Base-by-base conservation (phyloP, 192 early-diverging fungal species). In the Entomortierella beljakovae region DNA sequence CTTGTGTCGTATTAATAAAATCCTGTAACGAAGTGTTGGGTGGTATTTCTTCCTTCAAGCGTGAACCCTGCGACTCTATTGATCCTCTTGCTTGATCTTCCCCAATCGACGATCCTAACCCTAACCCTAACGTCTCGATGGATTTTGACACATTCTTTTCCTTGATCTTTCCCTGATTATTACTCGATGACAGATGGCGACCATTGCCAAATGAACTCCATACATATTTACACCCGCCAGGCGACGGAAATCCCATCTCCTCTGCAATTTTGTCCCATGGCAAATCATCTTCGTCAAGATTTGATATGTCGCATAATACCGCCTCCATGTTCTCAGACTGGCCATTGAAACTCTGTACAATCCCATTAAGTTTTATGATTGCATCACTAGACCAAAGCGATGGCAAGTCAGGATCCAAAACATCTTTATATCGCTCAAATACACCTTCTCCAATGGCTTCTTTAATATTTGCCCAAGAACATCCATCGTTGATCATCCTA, bases 381-480 rank as follows among this genome's bases (percentile, higher is more conserved):
- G 42, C 55, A 9, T 64, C 22, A 9, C 2, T 6, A 5, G 54
- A 59, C 70, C 70, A 72, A 3, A 50, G 42, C 3, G 43, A 34
- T 5, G 29, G 20, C 6, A 72, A 29, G 1, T 48, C 53, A 7
- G 70, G 70, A 28, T 72, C 61, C 26, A 72, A 50, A 16, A 64
- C 29, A n/a, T 16, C 7, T 28, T 72, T 64, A 29, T 72, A 72
- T 8, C 70, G 70, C 31, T 72, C 70, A 72, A 72, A 72, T n/a
- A 56, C 56, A 11, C 43, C 55, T 0, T 40, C 48, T 0, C 46
- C 70, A 5, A 56, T 46, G 1, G 51, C 31, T 0, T 28, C 28
- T 15, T 72, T 62, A 25, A 72, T 72, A 11, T 72, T 56, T 1
- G 42, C 56, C 70, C 70, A 72, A 13, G 61, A 64, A 3, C 38